These are phyloP conservation scores for Fragaria ananassa DNA, from an alignment of 306 rosid genomes.

Conservation along the genomic window DNA sequence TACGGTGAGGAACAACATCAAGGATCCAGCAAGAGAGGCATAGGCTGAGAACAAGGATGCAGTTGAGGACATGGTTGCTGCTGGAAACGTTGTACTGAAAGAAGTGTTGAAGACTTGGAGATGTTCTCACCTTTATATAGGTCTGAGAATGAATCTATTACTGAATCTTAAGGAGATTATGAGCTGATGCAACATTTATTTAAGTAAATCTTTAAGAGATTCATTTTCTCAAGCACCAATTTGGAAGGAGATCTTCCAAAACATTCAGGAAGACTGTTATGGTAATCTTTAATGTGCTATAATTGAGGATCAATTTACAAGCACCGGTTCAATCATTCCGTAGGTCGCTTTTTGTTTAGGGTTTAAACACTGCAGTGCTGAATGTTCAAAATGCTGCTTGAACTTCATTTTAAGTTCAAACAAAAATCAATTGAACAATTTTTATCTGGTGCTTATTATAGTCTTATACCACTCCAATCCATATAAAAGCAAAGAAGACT, in stretches of 20 bases:
- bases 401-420: no score
- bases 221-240: no score
- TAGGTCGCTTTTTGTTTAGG: no score
- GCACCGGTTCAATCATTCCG: not conserved
- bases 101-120: not conserved
- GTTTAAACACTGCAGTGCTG: not conserved
- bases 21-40: conserved; percentile 36
- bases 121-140: not conserved
- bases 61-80: conserved; percentile 17
- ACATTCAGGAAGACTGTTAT: not conserved
- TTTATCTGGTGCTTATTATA: no score
- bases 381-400: not conserved
- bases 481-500: not conserved
- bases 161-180: no score
- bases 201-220: no score
- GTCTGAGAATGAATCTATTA: no score
- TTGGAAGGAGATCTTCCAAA: not conserved
- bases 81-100: not conserved
- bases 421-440: no score
- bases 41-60: conserved; percentile 41
- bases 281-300: not conserved
- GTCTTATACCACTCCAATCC: not conserved
- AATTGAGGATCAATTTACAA: not conserved
- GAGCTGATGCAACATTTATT: no score
- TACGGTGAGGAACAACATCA: conserved; percentile 35